These are phyloP conservation scores for Diaporthe destruens DNA, from an alignment of 2,329 filamentous ascomycete species.

Conservation along the genomic window DNA sequence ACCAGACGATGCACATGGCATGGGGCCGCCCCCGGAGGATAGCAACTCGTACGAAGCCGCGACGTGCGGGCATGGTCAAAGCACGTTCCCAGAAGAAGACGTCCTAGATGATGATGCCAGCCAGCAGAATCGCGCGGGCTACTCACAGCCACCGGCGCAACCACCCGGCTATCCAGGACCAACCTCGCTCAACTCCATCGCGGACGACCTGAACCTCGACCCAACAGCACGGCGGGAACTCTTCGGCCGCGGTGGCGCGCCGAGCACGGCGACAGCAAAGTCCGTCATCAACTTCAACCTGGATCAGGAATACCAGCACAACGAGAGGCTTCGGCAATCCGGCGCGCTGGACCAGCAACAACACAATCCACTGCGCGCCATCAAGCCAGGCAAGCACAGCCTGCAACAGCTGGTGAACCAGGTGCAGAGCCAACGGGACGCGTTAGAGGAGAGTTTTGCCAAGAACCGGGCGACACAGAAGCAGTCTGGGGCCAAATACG, in stretches of 20 bases:
- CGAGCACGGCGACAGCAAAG: constrained; percentile 60
- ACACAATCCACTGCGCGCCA: constrained; percentile 85
- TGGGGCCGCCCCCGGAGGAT: constrained; percentile 44
- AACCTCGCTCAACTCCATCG: constrained; percentile 77
- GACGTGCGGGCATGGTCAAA: constrained; percentile 46
- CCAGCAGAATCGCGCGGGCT: constrained; percentile 22
- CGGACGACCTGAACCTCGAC: constrained; percentile 83
- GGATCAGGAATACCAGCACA: constrained; percentile 86
- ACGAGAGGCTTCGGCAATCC: constrained; percentile 79
- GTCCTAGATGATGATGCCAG: constrained; percentile 48
- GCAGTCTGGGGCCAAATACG: constrained; percentile 86
- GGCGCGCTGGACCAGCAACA: constrained; percentile 78
- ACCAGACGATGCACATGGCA: constrained; percentile 55
- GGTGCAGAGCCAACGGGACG: constrained; percentile 84
- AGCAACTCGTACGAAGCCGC: constrained; percentile 53
- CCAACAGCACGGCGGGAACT: constrained; percentile 83
- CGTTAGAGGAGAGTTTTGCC: constrained; percentile 92
- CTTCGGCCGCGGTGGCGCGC: constrained; percentile 76
- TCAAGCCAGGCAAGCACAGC: constrained; percentile 90
- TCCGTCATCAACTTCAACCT: constrained; percentile 89
- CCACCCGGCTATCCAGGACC: constrained; percentile 12
- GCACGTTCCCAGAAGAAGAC: constrained; percentile 50
- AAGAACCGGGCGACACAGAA: constrained; percentile 81
- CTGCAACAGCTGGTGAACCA: constrained; percentile 88
- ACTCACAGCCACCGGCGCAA: constrained; percentile 38